These are phyloP conservation scores for Eucalyptus cloeziana DNA, from an alignment of 345 rosid genomes.

Conservation along the genomic window DNA sequence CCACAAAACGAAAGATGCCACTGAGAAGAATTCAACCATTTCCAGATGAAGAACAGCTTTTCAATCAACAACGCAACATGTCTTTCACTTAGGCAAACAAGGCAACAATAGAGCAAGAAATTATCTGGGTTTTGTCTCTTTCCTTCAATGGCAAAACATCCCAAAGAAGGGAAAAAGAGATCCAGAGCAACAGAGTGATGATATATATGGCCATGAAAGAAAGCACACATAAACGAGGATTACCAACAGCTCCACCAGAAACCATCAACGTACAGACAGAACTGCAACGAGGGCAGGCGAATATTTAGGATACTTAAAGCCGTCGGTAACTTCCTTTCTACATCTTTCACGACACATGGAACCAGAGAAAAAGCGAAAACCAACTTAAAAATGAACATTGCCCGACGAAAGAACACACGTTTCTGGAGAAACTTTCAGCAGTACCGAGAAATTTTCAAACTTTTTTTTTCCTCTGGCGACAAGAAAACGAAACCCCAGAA, in stretches of 20 bases:
- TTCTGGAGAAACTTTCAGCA: background rate
- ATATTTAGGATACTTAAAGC: background rate
- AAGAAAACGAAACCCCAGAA: background rate
- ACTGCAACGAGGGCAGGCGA: background rate
- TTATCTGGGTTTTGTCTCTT: background rate
- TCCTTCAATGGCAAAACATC: background rate
- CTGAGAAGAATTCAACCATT: background rate
- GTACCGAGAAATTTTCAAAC: background rate
- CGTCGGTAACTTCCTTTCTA: background rate
- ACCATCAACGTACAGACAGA: background rate
- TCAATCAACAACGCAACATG: background rate
- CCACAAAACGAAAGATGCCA: background rate
- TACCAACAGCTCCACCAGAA: background rate
- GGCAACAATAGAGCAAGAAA: background rate
- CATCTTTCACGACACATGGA: background rate
- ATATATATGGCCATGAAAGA: background rate
- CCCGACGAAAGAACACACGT: background rate
- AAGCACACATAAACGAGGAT: background rate
- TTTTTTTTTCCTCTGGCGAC: background rate
- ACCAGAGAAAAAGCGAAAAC: background rate
- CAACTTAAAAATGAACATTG: background rate
- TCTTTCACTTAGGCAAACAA: background rate
- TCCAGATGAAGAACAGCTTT: background rate
- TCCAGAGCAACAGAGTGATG: background rate
- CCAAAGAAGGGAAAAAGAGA: background rate